These are phyloP conservation scores for Populus hybrid DNA, from an alignment of 441 rosid species.

Conservation along the genomic window DNA sequence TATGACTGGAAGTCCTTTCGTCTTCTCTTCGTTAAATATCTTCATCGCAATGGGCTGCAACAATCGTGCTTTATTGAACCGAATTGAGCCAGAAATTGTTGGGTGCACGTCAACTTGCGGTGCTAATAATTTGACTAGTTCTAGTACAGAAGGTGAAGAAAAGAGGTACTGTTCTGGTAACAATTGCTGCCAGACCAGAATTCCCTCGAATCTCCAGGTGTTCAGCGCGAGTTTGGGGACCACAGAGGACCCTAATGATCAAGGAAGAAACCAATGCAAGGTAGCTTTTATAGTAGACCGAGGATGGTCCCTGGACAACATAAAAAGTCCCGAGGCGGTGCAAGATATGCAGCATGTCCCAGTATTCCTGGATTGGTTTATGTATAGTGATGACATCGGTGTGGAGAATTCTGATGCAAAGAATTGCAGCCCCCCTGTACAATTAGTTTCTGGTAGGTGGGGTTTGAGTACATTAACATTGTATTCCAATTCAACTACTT, in stretches of 20 bases:
- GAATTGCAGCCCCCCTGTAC: rapidly evolving
- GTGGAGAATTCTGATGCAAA: too few relatives aligned
- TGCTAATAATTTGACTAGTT: too few relatives aligned
- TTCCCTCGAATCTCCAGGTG: neutral
- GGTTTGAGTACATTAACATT: too few relatives aligned
- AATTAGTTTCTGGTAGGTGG: too few relatives aligned
- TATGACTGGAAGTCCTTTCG: too few relatives aligned
- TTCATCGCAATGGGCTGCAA: too few relatives aligned
- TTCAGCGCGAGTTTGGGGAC: neutral
- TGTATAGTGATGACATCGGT: too few relatives aligned
- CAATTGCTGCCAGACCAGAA: neutral
- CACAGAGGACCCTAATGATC: neutral
- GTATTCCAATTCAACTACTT: too few relatives aligned
- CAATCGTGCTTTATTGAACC: neutral
- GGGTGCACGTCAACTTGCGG: neutral
- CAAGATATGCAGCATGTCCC: too few relatives aligned
- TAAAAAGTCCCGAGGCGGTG: neutral
- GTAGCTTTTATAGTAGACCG: too few relatives aligned
- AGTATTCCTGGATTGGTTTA: neutral
- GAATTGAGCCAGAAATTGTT: neutral
- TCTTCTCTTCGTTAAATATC: too few relatives aligned
- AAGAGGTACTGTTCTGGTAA: neutral
- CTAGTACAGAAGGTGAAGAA: too few relatives aligned
- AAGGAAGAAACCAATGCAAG: neutral
- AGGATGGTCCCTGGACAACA: neutral